These are phyloP conservation scores for Anastatica hierochuntica DNA, from an alignment of 345 rosid species.

Conservation along the genomic window DNA sequence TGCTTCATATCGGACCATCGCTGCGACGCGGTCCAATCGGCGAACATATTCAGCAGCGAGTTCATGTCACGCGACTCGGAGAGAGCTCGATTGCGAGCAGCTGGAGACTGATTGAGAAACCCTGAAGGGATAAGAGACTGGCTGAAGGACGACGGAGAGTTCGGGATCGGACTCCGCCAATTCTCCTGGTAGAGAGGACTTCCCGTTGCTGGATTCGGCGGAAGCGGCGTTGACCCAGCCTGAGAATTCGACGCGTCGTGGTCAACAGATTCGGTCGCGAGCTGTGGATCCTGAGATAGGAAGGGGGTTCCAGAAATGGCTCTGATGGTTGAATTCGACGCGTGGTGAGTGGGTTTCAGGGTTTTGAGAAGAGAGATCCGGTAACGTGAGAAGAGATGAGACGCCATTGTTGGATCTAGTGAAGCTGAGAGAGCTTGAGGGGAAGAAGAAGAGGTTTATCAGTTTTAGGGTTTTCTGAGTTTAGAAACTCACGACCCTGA, in stretches of 20 bases:
- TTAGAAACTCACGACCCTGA: slow-evolving; percentile 16
- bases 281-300: slow-evolving; percentile 65
- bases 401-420: slow-evolving; percentile 38
- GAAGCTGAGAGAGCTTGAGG: background rate
- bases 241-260: background rate
- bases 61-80: slow-evolving; percentile 37
- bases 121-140: slow-evolving; percentile 46
- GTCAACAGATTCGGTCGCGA: slow-evolving; percentile 35
- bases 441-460: background rate
- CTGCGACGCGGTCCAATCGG: slow-evolving; percentile 70
- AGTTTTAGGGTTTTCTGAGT: slow-evolving; percentile 23
- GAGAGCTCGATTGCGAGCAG: slow-evolving; percentile 33
- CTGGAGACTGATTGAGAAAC: slow-evolving; percentile 22
- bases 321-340: slow-evolving; percentile 18
- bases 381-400: slow-evolving; percentile 39
- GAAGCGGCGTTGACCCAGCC: slow-evolving; percentile 42
- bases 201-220: slow-evolving; percentile 83
- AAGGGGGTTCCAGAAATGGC: slow-evolving; percentile 48
- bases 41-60: slow-evolving; percentile 49
- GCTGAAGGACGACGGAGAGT: slow-evolving; percentile 7
- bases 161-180: slow-evolving; percentile 60
- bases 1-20: slow-evolving; percentile 71
- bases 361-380: slow-evolving; percentile 32
- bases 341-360: slow-evolving; percentile 18
- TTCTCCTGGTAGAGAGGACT: slow-evolving; percentile 75